Percentiles rank a stretch among this genome's conserved stretches.
These are phyloP conservation scores for Alternaria metachromatica DNA, from an alignment of 2,329 filamentous ascomycete species.

Conservation along the genomic window DNA sequence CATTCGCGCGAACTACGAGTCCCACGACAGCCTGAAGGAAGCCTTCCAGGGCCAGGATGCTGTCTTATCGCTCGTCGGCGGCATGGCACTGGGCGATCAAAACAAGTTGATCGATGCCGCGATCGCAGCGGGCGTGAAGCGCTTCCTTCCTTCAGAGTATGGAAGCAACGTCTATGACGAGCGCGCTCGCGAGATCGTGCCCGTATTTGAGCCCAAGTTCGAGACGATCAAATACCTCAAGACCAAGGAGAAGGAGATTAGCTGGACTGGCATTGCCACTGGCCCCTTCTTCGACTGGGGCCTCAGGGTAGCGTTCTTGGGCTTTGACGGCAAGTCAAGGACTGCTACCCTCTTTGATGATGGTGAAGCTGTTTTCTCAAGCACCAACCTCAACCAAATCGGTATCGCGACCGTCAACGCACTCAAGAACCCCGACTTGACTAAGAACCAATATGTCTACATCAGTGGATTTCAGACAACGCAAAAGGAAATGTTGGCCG, in stretches of 20 bases:
- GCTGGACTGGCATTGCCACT: slow-evolving; percentile 60
- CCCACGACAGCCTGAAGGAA: slow-evolving; percentile 56
- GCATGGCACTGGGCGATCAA: slow-evolving; percentile 53
- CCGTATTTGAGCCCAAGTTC: slow-evolving; percentile 61
- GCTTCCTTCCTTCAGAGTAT: slow-evolving; percentile 69
- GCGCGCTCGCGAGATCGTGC: slow-evolving; percentile 51
- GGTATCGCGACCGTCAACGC: slow-evolving; percentile 60
- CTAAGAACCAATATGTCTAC: slow-evolving; percentile 65
- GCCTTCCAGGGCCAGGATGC: slow-evolving; percentile 65
- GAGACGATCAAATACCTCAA: slow-evolving; percentile 61
- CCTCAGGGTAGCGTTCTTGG: slow-evolving; percentile 58
- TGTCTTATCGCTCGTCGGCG: slow-evolving; percentile 58
- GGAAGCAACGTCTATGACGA: slow-evolving; percentile 50
- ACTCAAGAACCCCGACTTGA: slow-evolving; percentile 58
- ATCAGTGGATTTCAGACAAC: slow-evolving; percentile 64
- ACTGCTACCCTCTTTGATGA: slow-evolving; percentile 64
- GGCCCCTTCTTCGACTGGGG: slow-evolving; percentile 67
- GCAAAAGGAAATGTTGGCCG: slow-evolving; percentile 63
- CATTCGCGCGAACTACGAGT: slow-evolving; percentile 57
- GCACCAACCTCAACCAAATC: slow-evolving; percentile 60
- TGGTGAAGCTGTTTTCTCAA: slow-evolving; percentile 60
- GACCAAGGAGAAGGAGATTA: slow-evolving; percentile 55
- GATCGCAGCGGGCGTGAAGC: slow-evolving; percentile 64
- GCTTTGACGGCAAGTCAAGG: slow-evolving; percentile 58
- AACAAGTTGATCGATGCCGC: slow-evolving; percentile 64